These are phyloP conservation scores for Sporothrix curviconia DNA, from an alignment of 2,329 filamentous ascomycete genomes.

Conservation along the genomic window DNA sequence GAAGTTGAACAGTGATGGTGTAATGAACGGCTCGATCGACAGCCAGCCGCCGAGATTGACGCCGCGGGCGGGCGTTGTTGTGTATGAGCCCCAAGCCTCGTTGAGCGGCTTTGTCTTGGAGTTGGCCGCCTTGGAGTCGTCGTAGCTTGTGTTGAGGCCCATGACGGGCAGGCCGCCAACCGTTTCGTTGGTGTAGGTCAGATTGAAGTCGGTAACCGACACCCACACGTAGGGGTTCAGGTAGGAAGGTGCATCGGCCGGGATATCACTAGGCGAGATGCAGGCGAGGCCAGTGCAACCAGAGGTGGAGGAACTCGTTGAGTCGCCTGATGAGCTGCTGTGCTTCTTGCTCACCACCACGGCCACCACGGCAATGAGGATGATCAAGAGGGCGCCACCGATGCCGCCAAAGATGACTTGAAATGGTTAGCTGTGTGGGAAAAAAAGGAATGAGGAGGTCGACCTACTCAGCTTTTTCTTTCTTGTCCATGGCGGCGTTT, in stretches of 20 bases:
- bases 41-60: conserved; percentile 95
- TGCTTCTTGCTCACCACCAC: conserved; percentile 60
- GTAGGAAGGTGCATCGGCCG: conserved; percentile 61
- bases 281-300: conserved; percentile 43
- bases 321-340: conserved; percentile 16
- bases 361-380: conserved; percentile 62
- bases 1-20: conserved; percentile 73
- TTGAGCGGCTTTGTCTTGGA: conserved; percentile 71
- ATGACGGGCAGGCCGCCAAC: conserved; percentile 87
- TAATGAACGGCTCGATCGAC: conserved; percentile 89
- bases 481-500: conserved; percentile 26
- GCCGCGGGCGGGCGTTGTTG: conserved; percentile 71
- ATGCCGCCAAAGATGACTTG: conserved; percentile 51
- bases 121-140: conserved; percentile 75
- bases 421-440: neutral
- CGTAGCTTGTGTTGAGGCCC: conserved; percentile 78
- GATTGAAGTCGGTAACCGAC: conserved; percentile 84
- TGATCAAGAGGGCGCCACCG: conserved; percentile 48
- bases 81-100: conserved; percentile 69
- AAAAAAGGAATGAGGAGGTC: no score
- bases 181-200: conserved; percentile 80
- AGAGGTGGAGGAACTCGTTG: neutral
- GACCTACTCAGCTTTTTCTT: conserved; percentile 58
- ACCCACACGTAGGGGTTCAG: conserved; percentile 90
- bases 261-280: conserved; percentile 51